A percentile compares a stretch with the other conserved stretches of the same genome.
Conservation (phyloP, 1,284 basidiomycete genomes). For the Ganoderma sinense region DNA sequence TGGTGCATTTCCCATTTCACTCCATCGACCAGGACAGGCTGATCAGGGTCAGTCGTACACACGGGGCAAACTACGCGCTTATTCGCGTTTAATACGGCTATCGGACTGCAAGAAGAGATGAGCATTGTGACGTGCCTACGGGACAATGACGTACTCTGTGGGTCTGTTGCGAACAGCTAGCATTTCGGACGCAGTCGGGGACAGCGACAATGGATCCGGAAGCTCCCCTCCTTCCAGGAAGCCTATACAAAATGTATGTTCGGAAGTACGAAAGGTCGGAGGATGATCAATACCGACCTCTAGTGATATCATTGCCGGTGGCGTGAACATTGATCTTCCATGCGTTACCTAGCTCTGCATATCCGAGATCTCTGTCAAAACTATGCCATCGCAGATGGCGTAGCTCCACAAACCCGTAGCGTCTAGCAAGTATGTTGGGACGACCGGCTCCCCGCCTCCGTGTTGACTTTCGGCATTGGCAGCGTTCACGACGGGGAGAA, state of each 20-base stretch:
- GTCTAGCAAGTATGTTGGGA: constrained; percentile 71
- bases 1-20: constrained; percentile 72
- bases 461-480: constrained; percentile 47
- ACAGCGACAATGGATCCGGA: constrained; percentile 68
- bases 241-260: constrained; percentile 45
- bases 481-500: constrained; percentile 78
- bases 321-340: constrained; percentile 67
- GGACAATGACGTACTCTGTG: constrained; percentile 50
- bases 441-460: constrained; percentile 36
- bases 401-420: constrained; percentile 66
- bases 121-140: constrained; percentile 12
- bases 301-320: constrained; percentile 57
- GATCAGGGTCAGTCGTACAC: constrained; percentile 70
- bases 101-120: constrained; percentile 53
- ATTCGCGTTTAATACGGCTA: constrained; percentile 61
- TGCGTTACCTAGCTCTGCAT: constrained; percentile 58
- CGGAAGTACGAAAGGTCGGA: constrained; percentile 8
- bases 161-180: constrained; percentile 54
- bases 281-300: constrained; percentile 35
- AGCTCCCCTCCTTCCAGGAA: constrained; percentile 64
- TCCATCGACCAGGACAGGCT: constrained; percentile 81
- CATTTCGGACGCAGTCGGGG: constrained; percentile 60
- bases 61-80: constrained; percentile 68
- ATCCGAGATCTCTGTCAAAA: constrained; percentile 12
- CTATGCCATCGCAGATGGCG: neutral